Conservation (phyloP, 495 filamentous ascomycete genomes). For the Melanomma pulvis-pyrius region DNA sequence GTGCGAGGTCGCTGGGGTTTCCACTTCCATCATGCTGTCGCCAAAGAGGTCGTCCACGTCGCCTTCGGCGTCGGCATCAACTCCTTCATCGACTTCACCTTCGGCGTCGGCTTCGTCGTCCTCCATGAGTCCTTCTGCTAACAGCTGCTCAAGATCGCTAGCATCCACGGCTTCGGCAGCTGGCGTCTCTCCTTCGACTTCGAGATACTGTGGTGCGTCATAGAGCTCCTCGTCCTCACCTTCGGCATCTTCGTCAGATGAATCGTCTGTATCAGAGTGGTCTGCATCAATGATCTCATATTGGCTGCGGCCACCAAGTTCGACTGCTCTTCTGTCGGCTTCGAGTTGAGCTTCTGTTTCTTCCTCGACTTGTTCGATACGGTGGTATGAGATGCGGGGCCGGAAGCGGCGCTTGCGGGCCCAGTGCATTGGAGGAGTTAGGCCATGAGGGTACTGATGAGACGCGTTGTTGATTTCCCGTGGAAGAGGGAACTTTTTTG, state of each 20-base stretch:
- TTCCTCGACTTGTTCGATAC: conserved; percentile 86
- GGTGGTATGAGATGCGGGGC: conserved; percentile 75
- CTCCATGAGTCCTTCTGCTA: conserved; percentile 55
- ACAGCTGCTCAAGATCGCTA: conserved; percentile 39
- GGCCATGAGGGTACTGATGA: conserved; percentile 84
- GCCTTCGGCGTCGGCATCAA: conserved; percentile 53
- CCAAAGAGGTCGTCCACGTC: conserved; percentile 44
- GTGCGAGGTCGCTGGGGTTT: conserved; percentile 30
- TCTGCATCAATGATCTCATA: conserved; percentile 69
- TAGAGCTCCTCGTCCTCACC: conserved; percentile 39
- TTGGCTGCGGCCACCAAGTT: conserved; percentile 52
- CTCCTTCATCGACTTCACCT: conserved; percentile 38
- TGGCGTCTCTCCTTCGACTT: conserved; percentile 36
- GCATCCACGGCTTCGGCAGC: conserved; percentile 32
- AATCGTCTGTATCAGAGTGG: conserved; percentile 49
- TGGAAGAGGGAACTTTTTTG: conserved; percentile 66
- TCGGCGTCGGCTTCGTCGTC: conserved; percentile 29
- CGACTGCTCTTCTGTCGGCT: conserved; percentile 60
- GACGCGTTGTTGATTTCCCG: conserved; percentile 62
- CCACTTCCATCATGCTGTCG: conserved; percentile 40
- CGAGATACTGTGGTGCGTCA: not conserved
- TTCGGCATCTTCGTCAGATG: conserved; percentile 61
- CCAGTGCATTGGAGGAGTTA: conserved; percentile 89
- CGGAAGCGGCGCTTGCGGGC: conserved; percentile 84
- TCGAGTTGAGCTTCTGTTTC: conserved; percentile 76